Conservation (phyloP, 2,329 filamentous ascomycete species). For the Huntiella savannae region DNA sequence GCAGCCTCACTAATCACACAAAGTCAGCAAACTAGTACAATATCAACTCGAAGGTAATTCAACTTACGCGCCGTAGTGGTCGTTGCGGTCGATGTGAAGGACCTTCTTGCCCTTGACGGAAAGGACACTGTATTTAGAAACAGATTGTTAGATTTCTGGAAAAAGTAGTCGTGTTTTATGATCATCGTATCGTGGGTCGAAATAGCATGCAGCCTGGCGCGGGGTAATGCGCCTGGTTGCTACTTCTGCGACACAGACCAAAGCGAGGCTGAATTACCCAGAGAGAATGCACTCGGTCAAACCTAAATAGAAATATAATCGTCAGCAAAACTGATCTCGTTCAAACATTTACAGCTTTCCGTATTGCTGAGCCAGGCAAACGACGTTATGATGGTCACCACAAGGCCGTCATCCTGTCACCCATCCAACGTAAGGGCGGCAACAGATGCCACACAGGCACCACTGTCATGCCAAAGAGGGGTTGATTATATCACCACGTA, state of each 20-base stretch:
- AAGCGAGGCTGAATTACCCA: constrained; percentile 40
- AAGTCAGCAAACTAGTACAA: constrained; percentile 16
- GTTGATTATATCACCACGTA: constrained; percentile 26
- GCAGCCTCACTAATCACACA: constrained; percentile 51
- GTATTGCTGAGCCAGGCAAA: background rate
- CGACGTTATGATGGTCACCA: background rate
- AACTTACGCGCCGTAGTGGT: constrained; percentile 90
- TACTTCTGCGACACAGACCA: background rate
- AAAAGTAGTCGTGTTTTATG: background rate
- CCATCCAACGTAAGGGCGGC: background rate
- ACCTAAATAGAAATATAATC: constrained; percentile 32
- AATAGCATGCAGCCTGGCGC: background rate
- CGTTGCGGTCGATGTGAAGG: constrained; percentile 94
- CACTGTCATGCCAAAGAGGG: background rate
- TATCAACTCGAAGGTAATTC: constrained; percentile 10
- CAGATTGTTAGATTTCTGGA: background rate
- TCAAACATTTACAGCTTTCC: too few species aligned
- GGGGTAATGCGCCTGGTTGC: background rate
- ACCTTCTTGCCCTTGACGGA: constrained; percentile 99
- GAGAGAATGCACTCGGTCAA: constrained; percentile 98
- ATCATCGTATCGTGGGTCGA: too few species aligned
- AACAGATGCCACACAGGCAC: background rate
- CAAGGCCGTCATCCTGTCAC: background rate
- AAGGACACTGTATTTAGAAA: constrained; percentile 46
- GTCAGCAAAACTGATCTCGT: constrained; percentile 13